Evolutionary conservation across 2,329 filamentous ascomycete species (phyloP), one percentile per base, ranked within the genome.

Genomic region (Cladophialophora yegresii): DNA sequence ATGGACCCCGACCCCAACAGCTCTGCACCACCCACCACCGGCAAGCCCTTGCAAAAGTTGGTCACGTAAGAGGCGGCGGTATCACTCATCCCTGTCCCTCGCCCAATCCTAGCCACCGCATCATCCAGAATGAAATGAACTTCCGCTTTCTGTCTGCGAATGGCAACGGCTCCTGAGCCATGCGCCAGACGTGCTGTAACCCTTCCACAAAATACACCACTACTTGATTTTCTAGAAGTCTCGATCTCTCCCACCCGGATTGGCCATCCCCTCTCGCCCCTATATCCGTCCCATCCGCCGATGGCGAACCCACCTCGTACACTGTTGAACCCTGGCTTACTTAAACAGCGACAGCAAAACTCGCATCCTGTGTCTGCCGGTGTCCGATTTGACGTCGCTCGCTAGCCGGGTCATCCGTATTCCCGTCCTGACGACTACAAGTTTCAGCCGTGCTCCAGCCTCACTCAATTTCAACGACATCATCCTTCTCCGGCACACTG

Each of bases 381-480:
- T 33, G 58, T 47, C 58, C 58, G 58, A 61, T 53, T 60, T 54
- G 49, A 61, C 32, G 32, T 54, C 49, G 45, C 57, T 32, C 58
- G 28, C 40, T 61, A 61, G 58, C 58, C 58, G 58, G 54, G 33
- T 54, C 58, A 43, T 61, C 58, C 58, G 58, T 28, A 28, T 20
- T 20, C 58, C 40, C 20, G 28, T 49, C 5, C 23, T 53, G 12
- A 43, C 50, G 54, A 54, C 40, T 60, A 60, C 55, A 59, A 54
- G 61, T 58, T 61, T 66, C 64, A 63, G 61, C 60, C 57, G 36
- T 53, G 58, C 53, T 54, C 61, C 64, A 66, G 64, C 64, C 64
- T 66, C 57, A 66, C 58, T 61, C 50, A 61, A 66, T 63, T 61
- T 54, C 22, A 61, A 63, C 64, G 64, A 61, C 64, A 64, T 49